Conservation (phyloP, 2,329 filamentous ascomycete species). For the Cytospora chrysosperma region DNA sequence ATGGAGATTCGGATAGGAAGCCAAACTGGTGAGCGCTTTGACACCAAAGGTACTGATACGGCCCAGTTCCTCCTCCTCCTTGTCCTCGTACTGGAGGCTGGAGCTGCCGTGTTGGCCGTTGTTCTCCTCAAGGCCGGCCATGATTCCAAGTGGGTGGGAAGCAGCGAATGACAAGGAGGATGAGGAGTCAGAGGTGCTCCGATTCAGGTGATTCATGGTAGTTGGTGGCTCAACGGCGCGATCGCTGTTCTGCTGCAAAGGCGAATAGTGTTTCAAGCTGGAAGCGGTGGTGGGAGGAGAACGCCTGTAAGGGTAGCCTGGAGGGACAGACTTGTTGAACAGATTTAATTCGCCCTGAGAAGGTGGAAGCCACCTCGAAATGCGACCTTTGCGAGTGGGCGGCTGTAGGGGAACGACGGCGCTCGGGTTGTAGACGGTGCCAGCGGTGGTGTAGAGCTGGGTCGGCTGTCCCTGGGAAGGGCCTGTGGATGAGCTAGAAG, state of each 20-base stretch:
- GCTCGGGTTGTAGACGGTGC: constrained; percentile 54
- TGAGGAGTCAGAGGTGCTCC: constrained; percentile 1
- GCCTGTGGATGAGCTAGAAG: constrained; percentile 19
- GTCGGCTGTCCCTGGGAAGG: constrained; percentile 15
- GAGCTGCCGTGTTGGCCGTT: constrained; percentile 31
- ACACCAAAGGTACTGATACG: constrained; percentile 41
- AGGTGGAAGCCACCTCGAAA: constrained; percentile 40
- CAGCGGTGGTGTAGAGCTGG: constrained; percentile 53
- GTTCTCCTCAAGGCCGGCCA: constrained; percentile 20
- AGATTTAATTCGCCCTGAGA: constrained; percentile 35
- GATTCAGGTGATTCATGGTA: neutral
- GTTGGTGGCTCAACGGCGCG: constrained; percentile 45
- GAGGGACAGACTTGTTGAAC: constrained; percentile 39
- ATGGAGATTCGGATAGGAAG: constrained; percentile 55
- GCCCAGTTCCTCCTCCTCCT: constrained; percentile 32
- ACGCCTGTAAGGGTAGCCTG: constrained; percentile 36
- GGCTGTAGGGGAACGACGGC: constrained; percentile 48
- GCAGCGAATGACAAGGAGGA: neutral
- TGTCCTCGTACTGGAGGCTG: constrained; percentile 14
- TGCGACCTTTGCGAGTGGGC: constrained; percentile 50
- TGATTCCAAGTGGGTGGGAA: neutral
- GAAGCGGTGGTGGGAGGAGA: constrained; percentile 28
- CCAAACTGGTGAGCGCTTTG: constrained; percentile 53
- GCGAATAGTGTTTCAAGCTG: constrained; percentile 44
- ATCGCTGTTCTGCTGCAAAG: constrained; percentile 55